Percentiles rank a stretch among this genome's conserved stretches.
Evolutionary conservation across 1,284 basidiomycete species (phyloP).

Genomic region (Tremellales sp.): DNA sequence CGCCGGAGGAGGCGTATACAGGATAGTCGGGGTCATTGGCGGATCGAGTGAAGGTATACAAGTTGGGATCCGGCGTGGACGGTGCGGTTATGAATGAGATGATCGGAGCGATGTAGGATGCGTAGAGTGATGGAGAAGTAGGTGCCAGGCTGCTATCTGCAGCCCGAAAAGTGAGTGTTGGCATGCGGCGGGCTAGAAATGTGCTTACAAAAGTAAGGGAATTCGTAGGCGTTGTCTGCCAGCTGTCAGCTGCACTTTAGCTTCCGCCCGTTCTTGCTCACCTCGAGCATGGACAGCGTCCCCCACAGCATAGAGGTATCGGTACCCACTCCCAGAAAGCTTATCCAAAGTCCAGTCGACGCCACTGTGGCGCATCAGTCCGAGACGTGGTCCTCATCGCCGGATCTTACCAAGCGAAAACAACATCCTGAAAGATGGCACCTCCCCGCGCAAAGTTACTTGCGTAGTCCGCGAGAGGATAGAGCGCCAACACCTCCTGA

Average conservation of each 20-base stretch:
- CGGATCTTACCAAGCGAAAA: slow-evolving; percentile 14
- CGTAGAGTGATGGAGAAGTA: slow-evolving; percentile 13
- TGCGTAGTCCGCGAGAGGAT: slow-evolving; percentile 10
- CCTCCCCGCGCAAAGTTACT: slow-evolving; percentile 15
- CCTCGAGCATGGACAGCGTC: slow-evolving; percentile 19
- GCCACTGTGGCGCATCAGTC: background rate
- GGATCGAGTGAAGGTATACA: background rate
- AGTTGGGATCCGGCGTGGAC: slow-evolving; percentile 7
- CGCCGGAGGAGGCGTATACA: background rate
- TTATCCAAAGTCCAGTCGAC: slow-evolving; percentile 11
- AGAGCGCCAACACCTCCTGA: slow-evolving; percentile 4
- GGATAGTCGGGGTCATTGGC: slow-evolving; percentile 11
- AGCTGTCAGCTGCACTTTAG: background rate
- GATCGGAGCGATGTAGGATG: slow-evolving; percentile 14
- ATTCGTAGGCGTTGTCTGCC: slow-evolving; percentile 19
- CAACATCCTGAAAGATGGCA: slow-evolving; percentile 13
- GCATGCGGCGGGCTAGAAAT: background rate
- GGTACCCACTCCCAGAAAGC: slow-evolving; percentile 8
- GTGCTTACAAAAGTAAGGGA: slow-evolving; percentile 17
- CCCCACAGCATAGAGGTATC: slow-evolving; percentile 17
- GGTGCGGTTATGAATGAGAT: slow-evolving; percentile 11
- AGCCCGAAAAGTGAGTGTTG: too few relatives aligned
- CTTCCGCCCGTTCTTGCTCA: background rate
- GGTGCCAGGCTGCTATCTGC: slow-evolving; percentile 16
- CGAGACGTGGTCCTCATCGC: background rate